Base-by-base conservation (phyloP, 371 early-diverging fungal species). In the Apophysomyces elegans region DNA sequence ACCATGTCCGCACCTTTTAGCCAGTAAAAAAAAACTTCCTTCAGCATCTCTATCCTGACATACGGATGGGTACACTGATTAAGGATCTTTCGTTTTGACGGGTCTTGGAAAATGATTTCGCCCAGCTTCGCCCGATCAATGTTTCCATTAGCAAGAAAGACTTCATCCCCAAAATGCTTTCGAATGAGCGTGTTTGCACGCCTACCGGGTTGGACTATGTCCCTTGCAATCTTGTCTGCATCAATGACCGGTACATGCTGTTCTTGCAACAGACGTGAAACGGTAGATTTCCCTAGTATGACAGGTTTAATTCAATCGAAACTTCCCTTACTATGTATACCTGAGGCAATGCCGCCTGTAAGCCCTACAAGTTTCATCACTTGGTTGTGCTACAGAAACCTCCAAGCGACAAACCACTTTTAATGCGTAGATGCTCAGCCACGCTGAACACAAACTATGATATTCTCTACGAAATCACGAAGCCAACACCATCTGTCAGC, bases 321-420 rank as follows among this genome's bases (percentile, higher is more conserved):
- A 32, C 18, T 12, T 39, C 5, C 26, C 56, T 16, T 37, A 35
- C 2, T 44, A 16, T 59, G 13, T 43, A 13, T 90, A 80, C 96
- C 97, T 44, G 96, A 92, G 14, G 95, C 91, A 57, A 96, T 96
- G 39, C 96, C 96, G 60, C 97, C 97, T 7, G 97, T 97, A 50
- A 96, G 83, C 13, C 97, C 97, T 59, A 95, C 75, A 21, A 96
- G 74, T 54, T 90, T 90, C 96, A 96, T 96, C 32, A 26, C 32
- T 26, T 3, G 32, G 1, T 26, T 26, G 32, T 3, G 32, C 32
- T 26, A 26, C 32, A 26, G 3, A 26, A 26, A 26, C 32, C 32
- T 26, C 2, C 32, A 26, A 26, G 32, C 32, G 32, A 26, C 32
- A 26, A 3, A 26, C 32, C 32, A 26, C 32, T 26, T 26, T 26